Evolutionary conservation across 2,329 filamentous ascomycete species (phyloP).

Genomic region (Xylaria sp.): DNA sequence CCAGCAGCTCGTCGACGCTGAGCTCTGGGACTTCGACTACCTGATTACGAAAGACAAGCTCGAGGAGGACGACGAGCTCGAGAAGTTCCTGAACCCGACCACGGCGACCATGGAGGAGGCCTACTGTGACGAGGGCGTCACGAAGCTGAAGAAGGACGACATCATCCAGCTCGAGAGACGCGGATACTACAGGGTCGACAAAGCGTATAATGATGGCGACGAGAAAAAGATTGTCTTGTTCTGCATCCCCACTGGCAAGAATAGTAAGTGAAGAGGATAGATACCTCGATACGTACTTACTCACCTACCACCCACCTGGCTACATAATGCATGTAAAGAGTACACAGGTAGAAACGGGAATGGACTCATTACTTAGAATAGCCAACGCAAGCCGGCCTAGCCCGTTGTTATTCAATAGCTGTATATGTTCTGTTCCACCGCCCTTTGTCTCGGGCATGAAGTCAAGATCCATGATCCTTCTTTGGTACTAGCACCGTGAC

Average conservation of each 20-base stretch:
- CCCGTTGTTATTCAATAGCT: not conserved
- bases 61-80: conserved; percentile 85
- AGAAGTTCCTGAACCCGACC: conserved; percentile 81
- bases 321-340: conserved; percentile 17
- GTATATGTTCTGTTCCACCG: not conserved
- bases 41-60: conserved; percentile 95
- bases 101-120: conserved; percentile 81
- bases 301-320: not conserved
- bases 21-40: conserved; percentile 95
- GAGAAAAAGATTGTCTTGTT: conserved; percentile 68
- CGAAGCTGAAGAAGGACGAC: conserved; percentile 82
- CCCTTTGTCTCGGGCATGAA: not conserved
- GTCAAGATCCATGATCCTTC: not conserved
- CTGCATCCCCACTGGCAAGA: conserved; percentile 67
- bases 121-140: conserved; percentile 83
- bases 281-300: not conserved
- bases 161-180: conserved; percentile 96
- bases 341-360: conserved; percentile 7
- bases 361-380: not conserved
- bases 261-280: conserved; percentile 54
- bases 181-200: conserved; percentile 90
- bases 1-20: conserved; percentile 81
- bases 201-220: conserved; percentile 63
- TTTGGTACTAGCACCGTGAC: not conserved
- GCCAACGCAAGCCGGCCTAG: not conserved